These are phyloP conservation scores for Coemansia sp. DNA, from an alignment of 192 early-diverging fungal species.

Conservation along the genomic window DNA sequence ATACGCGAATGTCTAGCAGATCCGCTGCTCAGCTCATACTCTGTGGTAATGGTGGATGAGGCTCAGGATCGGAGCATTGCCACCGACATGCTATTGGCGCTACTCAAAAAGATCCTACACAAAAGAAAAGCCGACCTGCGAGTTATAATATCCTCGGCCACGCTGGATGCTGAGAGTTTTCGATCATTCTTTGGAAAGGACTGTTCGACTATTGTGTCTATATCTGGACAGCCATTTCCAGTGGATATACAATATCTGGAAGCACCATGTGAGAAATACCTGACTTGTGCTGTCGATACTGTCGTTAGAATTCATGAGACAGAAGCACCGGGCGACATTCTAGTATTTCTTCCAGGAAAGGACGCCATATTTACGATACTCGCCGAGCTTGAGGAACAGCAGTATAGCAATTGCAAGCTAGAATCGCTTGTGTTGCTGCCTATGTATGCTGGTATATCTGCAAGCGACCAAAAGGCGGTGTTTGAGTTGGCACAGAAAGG, in stretches of 20 bases:
- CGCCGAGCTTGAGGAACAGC: constrained; percentile 62
- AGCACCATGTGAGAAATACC: constrained; percentile 88
- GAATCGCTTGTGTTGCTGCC: constrained; percentile 77
- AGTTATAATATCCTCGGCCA: constrained; percentile 89
- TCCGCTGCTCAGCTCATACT: constrained; percentile 77
- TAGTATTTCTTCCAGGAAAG: constrained; percentile 92
- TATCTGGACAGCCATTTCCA: constrained; percentile 92
- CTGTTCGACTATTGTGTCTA: constrained; percentile 77
- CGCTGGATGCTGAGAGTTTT: constrained; percentile 90
- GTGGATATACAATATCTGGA: constrained; percentile 95
- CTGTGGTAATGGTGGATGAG: constrained; percentile 91
- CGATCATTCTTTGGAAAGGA: constrained; percentile 70
- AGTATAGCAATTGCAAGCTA: constrained; percentile 52
- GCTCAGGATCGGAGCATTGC: constrained; percentile 91
- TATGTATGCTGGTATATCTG: constrained; percentile 82
- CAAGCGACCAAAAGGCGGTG: constrained; percentile 84
- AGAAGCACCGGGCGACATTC: constrained; percentile 90
- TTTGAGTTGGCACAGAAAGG: constrained; percentile 83
- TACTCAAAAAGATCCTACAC: constrained; percentile 79
- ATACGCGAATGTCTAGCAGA: constrained; percentile 90
- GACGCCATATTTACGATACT: constrained; percentile 84
- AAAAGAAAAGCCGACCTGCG: constrained; percentile 74
- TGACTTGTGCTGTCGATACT: constrained; percentile 82
- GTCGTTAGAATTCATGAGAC: constrained; percentile 89
- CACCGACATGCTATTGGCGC: constrained; percentile 89